Evolutionary conservation across 768 basidiomycete genomes (phyloP), one percentile per base, ranked within the genome.

Genomic region (Boletus subcaerulescens): DNA sequence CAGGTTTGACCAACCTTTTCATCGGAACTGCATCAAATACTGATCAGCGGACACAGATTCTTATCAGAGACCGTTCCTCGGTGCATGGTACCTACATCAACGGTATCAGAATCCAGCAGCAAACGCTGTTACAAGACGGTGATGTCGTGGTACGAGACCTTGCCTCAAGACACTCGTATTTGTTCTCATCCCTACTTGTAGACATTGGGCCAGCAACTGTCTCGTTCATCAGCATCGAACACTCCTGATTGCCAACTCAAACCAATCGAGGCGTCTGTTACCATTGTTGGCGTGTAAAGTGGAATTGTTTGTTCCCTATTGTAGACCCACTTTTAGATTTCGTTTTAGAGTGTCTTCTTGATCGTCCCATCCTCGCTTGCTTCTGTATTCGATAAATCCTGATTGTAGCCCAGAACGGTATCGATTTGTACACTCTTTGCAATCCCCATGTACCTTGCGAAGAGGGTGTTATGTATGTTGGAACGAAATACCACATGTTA

Each of bases 1-100:
- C 73, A 76, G 67, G 80, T 70, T 49, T 26, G 50, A 72, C n/a
- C 41, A 65, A 55, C 5, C 33, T 14, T 42, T 35, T 39, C 45
- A 35, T 60, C 29, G 32, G 22, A 38, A 22, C 38, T 36, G 31
- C n/a, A 20, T 42, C 22, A 10, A 40, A 51, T 32, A 18, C 50
- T 68, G 36, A 70, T 17, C 24, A 40, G 31, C 22, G 13, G 36
- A 41, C 15, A 15, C 55, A 82, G 80, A 63, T 79, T 15, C 76
- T 72, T 51, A 74, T 82, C 50, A 73, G 74, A 38, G 80, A 82
- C 61, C 70, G 77, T 42, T 72, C 74, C 17, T 73, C 78, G 7
- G 60, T 74, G 8, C 76, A 78, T 49, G 79, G 80, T 12, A 82
- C 80, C 32, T 78, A 70, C 57, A 67, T 82, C 47, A 82, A 81